phyloP scores from a whole-genome alignment of 169 alveolate species.

The Fabrea salina region DNA sequence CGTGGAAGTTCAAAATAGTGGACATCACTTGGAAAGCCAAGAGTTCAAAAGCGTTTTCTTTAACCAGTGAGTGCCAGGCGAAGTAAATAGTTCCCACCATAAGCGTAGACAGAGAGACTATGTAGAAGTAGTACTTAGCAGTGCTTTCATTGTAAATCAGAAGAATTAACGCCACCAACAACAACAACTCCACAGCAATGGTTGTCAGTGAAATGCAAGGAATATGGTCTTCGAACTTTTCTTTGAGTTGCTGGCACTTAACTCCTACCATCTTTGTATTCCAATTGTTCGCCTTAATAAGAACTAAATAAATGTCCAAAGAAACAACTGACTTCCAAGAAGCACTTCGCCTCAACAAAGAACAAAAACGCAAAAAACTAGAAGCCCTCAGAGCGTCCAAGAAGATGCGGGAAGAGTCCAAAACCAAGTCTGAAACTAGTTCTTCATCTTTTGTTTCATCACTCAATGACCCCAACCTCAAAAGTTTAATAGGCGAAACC shows the following conservation, averaged over 20 bases:
- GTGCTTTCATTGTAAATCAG: not conserved
- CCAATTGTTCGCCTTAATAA: too few relatives aligned
- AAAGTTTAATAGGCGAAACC: not conserved
- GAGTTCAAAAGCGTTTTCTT: slow-evolving; percentile 30
- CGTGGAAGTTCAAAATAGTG: slow-evolving; percentile 8
- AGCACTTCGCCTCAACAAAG: slow-evolving; percentile 10
- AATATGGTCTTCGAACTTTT: not conserved
- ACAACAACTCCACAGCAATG: slow-evolving; percentile 11
- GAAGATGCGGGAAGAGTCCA: not conserved
- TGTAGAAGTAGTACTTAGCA: not conserved
- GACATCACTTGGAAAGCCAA: slow-evolving; percentile 13
- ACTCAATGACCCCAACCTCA: not conserved
- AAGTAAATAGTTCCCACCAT: slow-evolving; percentile 26
- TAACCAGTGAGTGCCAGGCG: slow-evolving; percentile 28
- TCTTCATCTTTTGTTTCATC: too few relatives aligned
- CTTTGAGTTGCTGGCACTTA: too few relatives aligned
- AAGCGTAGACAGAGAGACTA: not conserved
- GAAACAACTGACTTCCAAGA: not conserved
- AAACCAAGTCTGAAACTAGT: not conserved
- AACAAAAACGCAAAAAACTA: not conserved
- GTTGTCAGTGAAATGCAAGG: not conserved
- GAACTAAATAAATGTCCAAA: not conserved
- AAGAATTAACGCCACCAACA: not conserved
- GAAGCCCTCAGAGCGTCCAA: slow-evolving; percentile 3
- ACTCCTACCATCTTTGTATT: too few relatives aligned